A percentile compares a stretch with the other conserved stretches of the same genome.
phyloP scores from a whole-genome alignment of 1,139 yeast species.

The Pichia norvegensis region DNA sequence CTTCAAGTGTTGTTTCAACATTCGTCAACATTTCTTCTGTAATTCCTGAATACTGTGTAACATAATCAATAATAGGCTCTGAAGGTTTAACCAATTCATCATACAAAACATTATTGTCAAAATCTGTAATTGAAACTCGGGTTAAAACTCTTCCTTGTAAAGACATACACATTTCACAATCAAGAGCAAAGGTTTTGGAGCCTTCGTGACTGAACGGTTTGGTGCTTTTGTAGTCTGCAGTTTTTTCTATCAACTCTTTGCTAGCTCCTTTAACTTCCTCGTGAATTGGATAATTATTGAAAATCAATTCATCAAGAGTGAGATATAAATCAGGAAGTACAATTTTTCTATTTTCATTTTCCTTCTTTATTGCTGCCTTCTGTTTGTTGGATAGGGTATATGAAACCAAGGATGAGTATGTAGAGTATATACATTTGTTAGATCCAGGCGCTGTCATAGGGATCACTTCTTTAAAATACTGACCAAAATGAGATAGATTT shows the following conservation, averaged over 20 bases:
- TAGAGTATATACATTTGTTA: constrained; percentile 46
- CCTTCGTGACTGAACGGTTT: constrained; percentile 42
- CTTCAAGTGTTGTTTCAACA: constrained; percentile 58
- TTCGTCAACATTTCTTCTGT: constrained; percentile 56
- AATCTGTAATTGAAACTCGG: constrained; percentile 67
- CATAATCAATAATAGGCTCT: constrained; percentile 65
- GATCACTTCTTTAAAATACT: constrained; percentile 35
- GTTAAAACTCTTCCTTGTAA: constrained; percentile 60
- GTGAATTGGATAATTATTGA: constrained; percentile 48
- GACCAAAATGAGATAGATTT: constrained; percentile 33
- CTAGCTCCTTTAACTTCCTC: constrained; percentile 27
- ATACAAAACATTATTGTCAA: constrained; percentile 48
- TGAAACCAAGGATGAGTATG: constrained; percentile 47
- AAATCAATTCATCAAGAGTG: constrained; percentile 37
- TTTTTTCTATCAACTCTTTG: constrained; percentile 12
- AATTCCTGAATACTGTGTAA: constrained; percentile 81
- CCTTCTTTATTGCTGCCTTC: constrained; percentile 34
- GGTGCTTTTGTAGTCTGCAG: constrained; percentile 54
- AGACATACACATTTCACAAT: constrained; percentile 87
- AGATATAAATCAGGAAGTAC: constrained; percentile 49
- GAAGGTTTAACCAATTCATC: constrained; percentile 76
- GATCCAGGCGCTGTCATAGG: constrained; percentile 57
- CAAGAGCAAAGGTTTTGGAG: constrained; percentile 66
- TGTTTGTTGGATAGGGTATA: constrained; percentile 52
- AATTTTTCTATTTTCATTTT: constrained; percentile 32